A percentile compares a stretch with the other conserved stretches of the same genome.
Conservation (phyloP, 768 basidiomycete genomes). For the Saitozyma sp. region DNA sequence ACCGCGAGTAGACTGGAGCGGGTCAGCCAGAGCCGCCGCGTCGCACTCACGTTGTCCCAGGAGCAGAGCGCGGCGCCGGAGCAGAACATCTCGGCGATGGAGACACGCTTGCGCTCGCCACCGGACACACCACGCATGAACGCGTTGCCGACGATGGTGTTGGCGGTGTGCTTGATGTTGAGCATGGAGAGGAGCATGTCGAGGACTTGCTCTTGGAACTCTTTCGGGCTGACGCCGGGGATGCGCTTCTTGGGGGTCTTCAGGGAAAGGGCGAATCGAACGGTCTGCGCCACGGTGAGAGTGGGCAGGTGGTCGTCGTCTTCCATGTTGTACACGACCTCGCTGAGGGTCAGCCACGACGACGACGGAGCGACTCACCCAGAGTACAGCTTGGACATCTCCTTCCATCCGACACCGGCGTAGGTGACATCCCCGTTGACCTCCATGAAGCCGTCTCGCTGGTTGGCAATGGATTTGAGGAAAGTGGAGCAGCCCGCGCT, state of each 20-base stretch:
- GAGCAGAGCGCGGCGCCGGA: slow-evolving; percentile 48
- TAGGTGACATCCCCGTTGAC: slow-evolving; percentile 75
- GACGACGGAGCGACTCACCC: slow-evolving; percentile 61
- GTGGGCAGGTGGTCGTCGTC: slow-evolving; percentile 85
- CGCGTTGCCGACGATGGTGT: slow-evolving; percentile 54
- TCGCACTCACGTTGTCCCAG: slow-evolving; percentile 55
- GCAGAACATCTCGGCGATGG: slow-evolving; percentile 55
- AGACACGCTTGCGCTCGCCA: slow-evolving; percentile 57
- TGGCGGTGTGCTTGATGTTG: slow-evolving; percentile 58
- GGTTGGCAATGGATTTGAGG: slow-evolving; percentile 77
- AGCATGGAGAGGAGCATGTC: slow-evolving; percentile 57
- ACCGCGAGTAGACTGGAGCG: slow-evolving; percentile 29
- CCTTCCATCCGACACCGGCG: slow-evolving; percentile 68
- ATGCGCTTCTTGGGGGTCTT: slow-evolving; percentile 66
- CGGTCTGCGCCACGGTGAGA: slow-evolving; percentile 57
- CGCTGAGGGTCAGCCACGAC: slow-evolving; percentile 23
- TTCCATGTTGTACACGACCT: slow-evolving; percentile 61
- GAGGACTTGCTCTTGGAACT: slow-evolving; percentile 55
- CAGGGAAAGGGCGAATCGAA: slow-evolving; percentile 62
- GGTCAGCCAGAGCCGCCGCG: too few species aligned
- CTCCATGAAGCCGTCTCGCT: slow-evolving; percentile 65
- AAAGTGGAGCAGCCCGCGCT: slow-evolving; percentile 82
- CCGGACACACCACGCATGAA: slow-evolving; percentile 56
- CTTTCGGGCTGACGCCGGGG: slow-evolving; percentile 57
- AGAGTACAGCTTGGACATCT: slow-evolving; percentile 65